Conservation (phyloP, 2,329 filamentous ascomycete species). For the Trichoderma afroharzianum region DNA sequence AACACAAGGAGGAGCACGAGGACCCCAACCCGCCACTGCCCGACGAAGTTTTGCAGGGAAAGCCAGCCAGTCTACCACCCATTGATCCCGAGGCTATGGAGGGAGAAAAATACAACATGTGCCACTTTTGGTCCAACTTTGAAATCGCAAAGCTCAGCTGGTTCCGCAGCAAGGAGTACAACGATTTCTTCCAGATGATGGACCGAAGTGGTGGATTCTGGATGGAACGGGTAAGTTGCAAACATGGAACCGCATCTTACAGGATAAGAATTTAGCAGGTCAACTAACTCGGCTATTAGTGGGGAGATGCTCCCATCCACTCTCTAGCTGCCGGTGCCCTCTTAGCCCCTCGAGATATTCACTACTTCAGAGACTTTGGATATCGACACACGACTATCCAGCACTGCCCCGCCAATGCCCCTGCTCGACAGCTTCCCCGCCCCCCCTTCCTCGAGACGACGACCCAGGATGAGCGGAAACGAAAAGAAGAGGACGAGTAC, state of each 20-base stretch:
- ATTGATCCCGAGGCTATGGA: constrained; percentile 94
- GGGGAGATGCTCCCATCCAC: constrained; percentile 98
- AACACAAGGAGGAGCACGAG: constrained; percentile 60
- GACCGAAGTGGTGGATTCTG: constrained; percentile 96
- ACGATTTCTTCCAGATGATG: constrained; percentile 99
- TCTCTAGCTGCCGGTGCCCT: constrained; percentile 91
- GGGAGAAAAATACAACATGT: constrained; percentile 99
- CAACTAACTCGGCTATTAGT: constrained; percentile 51
- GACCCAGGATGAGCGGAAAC: constrained; percentile 75
- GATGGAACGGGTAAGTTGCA: constrained; percentile 82
- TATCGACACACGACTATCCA: constrained; percentile 99
- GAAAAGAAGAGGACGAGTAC: constrained; percentile 90
- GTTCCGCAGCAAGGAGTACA: constrained; percentile 96
- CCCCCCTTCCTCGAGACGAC: constrained; percentile 79
- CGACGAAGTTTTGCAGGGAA: constrained; percentile 74
- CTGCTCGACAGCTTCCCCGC: constrained; percentile 76
- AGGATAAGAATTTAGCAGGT: not conserved
- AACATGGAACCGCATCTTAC: not conserved
- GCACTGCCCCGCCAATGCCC: constrained; percentile 95
- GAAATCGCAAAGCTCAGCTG: constrained; percentile 93
- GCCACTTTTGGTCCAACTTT: constrained; percentile 99
- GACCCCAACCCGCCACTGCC: constrained; percentile 66
- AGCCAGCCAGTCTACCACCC: constrained; percentile 70
- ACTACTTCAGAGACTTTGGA: constrained; percentile 98
- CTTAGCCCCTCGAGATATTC: constrained; percentile 76